Base-by-base conservation (phyloP, 2,329 filamentous ascomycete genomes). In the Akanthomyces muscarius region DNA sequence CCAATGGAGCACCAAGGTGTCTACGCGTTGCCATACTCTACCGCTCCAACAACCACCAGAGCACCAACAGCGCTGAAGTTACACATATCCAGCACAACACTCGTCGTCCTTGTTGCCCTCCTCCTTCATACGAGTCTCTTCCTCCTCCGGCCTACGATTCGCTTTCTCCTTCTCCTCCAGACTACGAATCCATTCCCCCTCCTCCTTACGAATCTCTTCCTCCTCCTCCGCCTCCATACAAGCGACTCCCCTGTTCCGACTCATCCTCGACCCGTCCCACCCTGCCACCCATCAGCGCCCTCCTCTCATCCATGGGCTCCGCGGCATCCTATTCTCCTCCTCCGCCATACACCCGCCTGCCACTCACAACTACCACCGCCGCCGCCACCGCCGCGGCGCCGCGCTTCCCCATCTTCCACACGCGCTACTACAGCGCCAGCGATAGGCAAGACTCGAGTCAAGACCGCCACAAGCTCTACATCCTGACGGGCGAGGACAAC, bases 391-490 rank as follows among this genome's bases (percentile, higher is more conserved):
- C 21, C 5, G 11, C 28, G 14, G 13, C 54, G 16, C 48, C n/a
- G 13, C 59, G 59, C 16, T 28, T 54, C 14, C 4, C 25, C n/a
- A 41, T 61, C 30, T 61, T 23, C 23, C 59, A 54, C 59, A 41
- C 42, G 3, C 59, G 59, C 41, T 61, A 61, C 58, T 41, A 36
- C 28, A 45, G 16, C 54, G 21, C 48, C 50, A 13, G 8, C 25
- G 18, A 53, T 47, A 5, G 25, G 18, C 18, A n/a, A 11, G 51
- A 55, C 59, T 23, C 50, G 33, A 54, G 50, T 30, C 50, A 16
- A 13, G 58, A 61, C 48, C 58, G 42, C 30, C 59, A 61, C 51
- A 28, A 18, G 42, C 61, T 63, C 51, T 56, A 61, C 18, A 23
- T 57, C 36, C n/a, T 44, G 1, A 66, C 59, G 18, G 11, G n/a